Percentiles rank a stretch among this genome's conserved stretches.
These are phyloP conservation scores for Xylariaceae sp. DNA, from an alignment of 2,329 filamentous ascomycete species.

Conservation along the genomic window DNA sequence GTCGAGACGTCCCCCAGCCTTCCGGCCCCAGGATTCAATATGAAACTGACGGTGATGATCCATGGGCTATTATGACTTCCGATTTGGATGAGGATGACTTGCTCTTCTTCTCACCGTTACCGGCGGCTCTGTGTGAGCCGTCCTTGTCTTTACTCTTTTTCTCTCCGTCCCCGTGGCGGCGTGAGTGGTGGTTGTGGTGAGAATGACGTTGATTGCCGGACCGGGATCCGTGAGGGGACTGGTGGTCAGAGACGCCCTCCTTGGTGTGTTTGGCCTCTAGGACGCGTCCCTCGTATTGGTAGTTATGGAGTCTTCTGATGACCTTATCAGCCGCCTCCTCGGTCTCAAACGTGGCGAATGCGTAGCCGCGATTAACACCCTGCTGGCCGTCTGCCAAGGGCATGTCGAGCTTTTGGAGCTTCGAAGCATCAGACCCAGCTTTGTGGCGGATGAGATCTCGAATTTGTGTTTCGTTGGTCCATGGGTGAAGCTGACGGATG, in stretches of 20 bases:
- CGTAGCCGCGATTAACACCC: conserved; percentile 27
- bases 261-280: conserved; percentile 27
- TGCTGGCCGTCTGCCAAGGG: conserved; percentile 22
- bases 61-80: conserved; percentile 27
- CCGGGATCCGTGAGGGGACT: conserved; percentile 13
- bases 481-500: conserved; percentile 28
- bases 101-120: conserved; percentile 21
- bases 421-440: conserved; percentile 25
- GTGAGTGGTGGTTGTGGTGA: conserved; percentile 9
- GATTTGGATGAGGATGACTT: conserved; percentile 23
- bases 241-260: conserved; percentile 28
- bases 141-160: conserved; percentile 25
- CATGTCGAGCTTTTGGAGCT: conserved; percentile 28
- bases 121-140: conserved; percentile 11
- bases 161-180: conserved; percentile 19
- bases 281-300: conserved; percentile 24
- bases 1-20: not conserved
- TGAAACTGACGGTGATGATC: conserved; percentile 25
- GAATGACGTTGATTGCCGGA: conserved; percentile 13
- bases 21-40: conserved; percentile 3
- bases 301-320: conserved; percentile 27
- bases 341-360: conserved; percentile 26
- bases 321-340: conserved; percentile 26
- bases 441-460: conserved; percentile 27
- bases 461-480: conserved; percentile 25